Base-by-base conservation (phyloP, 495 filamentous ascomycete genomes). In the Halenospora varia region DNA sequence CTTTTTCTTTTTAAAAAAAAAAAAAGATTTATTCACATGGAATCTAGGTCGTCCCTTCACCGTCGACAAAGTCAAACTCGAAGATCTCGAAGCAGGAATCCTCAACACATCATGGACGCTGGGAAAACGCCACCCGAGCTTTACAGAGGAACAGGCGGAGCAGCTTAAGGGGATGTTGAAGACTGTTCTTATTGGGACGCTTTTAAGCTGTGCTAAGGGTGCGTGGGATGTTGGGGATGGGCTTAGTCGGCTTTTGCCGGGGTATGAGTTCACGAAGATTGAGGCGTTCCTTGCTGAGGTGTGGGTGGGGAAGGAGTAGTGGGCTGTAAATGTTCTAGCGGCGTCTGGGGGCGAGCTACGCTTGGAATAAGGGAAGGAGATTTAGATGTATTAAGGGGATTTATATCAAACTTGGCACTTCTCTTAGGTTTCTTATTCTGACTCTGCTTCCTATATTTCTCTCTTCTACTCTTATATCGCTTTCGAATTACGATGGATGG, bases 201-300 rank as follows among this genome's bases (percentile, higher is more conserved):
- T 82, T 1, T 49, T 82, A 10, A 73, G 65, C 15, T 72, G 68
- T 44, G 46, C 64, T 0, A 67, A 62, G 0, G 74, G 74, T 11
- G 72, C 70, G 0, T 77, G 67, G 62, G 59, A 66, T 47, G 70
- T 77, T 0, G 79, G 75, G 19, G 76, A 82, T 51, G 79, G 77
- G 59, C 78, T 70, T 66, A 85, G 85, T 61, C 64, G 66, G 22
- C 53, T 83, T 20, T 61, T 84, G 22, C 77, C 81, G 0, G 75
- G 81, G 17, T 81, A 77, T 53, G 56, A 78, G 63, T 80, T 83
- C 53, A 76, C 71, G 15, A 13, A 62, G 19, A 58, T 69, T 3
- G 75, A 80, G 59, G 71, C 73, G 0, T 85, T 84, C 49, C 59
- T 85, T 18, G 52, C 61, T 0, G 57, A 74, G 48, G 69, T 65